Evolutionary conservation across 2,329 filamentous ascomycete species (phyloP).

Genomic region (Hypoxylon sp.): DNA sequence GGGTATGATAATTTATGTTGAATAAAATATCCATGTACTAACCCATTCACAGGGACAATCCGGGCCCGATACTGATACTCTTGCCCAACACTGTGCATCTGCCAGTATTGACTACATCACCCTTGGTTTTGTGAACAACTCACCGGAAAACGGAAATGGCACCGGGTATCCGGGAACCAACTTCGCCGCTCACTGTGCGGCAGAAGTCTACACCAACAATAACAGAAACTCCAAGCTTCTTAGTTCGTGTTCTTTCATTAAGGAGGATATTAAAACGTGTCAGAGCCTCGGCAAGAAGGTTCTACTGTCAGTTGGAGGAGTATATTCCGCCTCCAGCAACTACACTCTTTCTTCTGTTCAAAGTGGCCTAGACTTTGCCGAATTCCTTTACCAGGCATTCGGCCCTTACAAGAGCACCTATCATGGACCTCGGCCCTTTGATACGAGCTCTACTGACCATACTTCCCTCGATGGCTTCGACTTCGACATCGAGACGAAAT

Average conservation of each 20-base stretch:
- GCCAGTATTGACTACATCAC: conserved; percentile 59
- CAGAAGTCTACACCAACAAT: conserved; percentile 51
- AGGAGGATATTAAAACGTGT: conserved; percentile 61
- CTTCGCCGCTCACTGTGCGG: conserved; percentile 58
- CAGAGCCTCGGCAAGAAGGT: conserved; percentile 73
- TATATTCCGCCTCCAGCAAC: conserved; percentile 49
- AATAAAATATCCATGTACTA: conserved; percentile 11
- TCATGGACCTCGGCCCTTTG: conserved; percentile 46
- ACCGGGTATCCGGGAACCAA: conserved; percentile 57
- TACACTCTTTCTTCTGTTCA: conserved; percentile 54
- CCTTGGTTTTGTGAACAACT: conserved; percentile 58
- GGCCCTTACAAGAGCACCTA: conserved; percentile 53
- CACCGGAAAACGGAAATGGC: conserved; percentile 56
- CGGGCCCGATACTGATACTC: conserved; percentile 42
- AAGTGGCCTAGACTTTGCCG: conserved; percentile 55
- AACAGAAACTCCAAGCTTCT: conserved; percentile 53
- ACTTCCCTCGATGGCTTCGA: conserved; percentile 49
- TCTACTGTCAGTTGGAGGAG: conserved; percentile 74
- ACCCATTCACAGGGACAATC: conserved; percentile 43
- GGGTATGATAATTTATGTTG: conserved; percentile 37
- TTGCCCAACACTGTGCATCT: conserved; percentile 53
- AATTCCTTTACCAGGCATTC: conserved; percentile 58
- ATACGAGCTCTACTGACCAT: conserved; percentile 34
- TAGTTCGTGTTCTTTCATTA: conserved; percentile 54
- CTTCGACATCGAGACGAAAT: conserved; percentile 49